These are phyloP conservation scores for Leavenworthia alabamica DNA, from an alignment of 345 rosid genomes.

Conservation along the genomic window DNA sequence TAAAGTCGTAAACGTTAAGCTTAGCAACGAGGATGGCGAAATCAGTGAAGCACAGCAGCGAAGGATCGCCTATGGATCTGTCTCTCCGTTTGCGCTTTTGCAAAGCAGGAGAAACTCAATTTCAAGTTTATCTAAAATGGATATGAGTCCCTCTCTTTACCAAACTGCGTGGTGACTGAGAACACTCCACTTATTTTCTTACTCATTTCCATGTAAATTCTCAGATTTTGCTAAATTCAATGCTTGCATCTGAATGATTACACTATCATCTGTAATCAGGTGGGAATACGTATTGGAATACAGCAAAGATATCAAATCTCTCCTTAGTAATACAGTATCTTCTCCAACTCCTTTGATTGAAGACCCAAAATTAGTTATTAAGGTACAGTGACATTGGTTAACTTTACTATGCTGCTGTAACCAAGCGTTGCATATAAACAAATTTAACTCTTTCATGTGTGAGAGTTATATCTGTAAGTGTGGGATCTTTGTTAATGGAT, in stretches of 20 bases:
- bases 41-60: constrained; percentile 66
- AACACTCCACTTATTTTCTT: background rate
- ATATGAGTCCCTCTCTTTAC: constrained; percentile 46
- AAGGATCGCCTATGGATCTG: constrained; percentile 74
- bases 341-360: constrained; percentile 40
- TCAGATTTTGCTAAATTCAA: background rate
- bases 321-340: constrained; percentile 48
- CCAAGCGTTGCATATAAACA: background rate
- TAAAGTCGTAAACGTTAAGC: constrained; percentile 59
- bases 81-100: constrained; percentile 80
- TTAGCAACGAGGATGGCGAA: constrained; percentile 56
- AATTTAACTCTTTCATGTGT: background rate
- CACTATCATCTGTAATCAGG: constrained; percentile 34
- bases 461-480: constrained; percentile 11
- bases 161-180: constrained; percentile 70
- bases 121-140: constrained; percentile 49
- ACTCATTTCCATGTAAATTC: background rate
- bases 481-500: background rate
- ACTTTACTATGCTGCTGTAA: background rate
- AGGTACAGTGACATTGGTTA: constrained; percentile 32
- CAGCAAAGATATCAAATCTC: constrained; percentile 64
- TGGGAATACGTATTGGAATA: constrained; percentile 89
- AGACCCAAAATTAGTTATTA: constrained; percentile 50
- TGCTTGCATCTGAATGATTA: background rate
- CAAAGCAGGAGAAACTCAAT: constrained; percentile 70